Conservation (phyloP, 257 asterid genomes). For the Eustoma russellianum region DNA sequence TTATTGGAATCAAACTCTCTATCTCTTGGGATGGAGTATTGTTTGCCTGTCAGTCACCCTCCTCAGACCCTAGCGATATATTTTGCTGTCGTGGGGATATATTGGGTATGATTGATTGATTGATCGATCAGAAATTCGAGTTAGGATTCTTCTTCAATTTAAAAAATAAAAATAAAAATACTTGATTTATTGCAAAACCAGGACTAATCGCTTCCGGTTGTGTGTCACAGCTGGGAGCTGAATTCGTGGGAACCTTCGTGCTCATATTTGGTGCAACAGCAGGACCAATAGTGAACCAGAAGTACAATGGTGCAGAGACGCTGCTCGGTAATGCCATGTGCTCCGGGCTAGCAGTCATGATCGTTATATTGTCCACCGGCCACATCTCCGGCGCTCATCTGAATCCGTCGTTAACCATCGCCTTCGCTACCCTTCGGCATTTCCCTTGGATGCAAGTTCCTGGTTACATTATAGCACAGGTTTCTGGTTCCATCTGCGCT, state of each 20-base stretch:
- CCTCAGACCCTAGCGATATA: no score
- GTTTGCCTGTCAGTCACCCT: no score
- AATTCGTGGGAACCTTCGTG: conserved; percentile 88
- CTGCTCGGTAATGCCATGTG: conserved; percentile 76
- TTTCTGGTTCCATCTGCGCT: conserved; percentile 82
- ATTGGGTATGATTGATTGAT: no score
- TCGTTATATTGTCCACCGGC: conserved; percentile 76
- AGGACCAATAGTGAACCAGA: conserved; percentile 82
- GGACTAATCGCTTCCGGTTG: not conserved
- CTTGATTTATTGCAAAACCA: no score
- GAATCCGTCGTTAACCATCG: conserved; percentile 77
- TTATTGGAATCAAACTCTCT: no score
- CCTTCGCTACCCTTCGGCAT: conserved; percentile 84
- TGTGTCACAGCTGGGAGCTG: conserved; percentile 65
- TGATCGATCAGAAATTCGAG: no score
- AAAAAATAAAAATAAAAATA: no score
- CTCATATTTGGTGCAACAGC: conserved; percentile 82
- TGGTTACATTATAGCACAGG: conserved; percentile 72
- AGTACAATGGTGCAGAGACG: conserved; percentile 57
- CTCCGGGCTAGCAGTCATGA: conserved; percentile 84
- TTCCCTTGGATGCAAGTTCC: conserved; percentile 92
- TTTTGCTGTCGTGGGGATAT: no score
- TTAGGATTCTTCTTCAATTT: no score
- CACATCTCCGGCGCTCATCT: conserved; percentile 96
- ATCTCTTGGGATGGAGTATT: no score